phyloP scores from a whole-genome alignment of 2,329 filamentous ascomycete species.

The Aspergillus eucalypticola region DNA sequence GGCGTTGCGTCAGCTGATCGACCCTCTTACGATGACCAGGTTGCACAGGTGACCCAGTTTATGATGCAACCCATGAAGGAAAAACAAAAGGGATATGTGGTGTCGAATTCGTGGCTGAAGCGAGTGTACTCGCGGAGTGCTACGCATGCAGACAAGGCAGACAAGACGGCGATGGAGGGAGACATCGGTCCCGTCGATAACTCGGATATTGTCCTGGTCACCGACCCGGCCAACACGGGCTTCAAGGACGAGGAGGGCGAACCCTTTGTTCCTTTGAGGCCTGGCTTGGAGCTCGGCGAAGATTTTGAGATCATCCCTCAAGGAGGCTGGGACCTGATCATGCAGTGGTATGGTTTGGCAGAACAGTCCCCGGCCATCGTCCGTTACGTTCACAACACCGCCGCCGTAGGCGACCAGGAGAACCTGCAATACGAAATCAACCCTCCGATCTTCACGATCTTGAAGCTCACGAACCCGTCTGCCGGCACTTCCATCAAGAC shows the following conservation, averaged over 20 bases:
- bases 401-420: slow-evolving; percentile 56
- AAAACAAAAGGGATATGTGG: slow-evolving; percentile 72
- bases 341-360: slow-evolving; percentile 78
- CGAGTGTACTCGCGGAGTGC: slow-evolving; percentile 68
- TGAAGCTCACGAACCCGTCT: slow-evolving; percentile 69
- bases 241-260: slow-evolving; percentile 51
- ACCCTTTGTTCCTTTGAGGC: slow-evolving; percentile 70
- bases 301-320: slow-evolving; percentile 76
- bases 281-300: slow-evolving; percentile 63
- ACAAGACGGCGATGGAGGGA: slow-evolving; percentile 62
- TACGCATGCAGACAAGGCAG: slow-evolving; percentile 55
- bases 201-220: slow-evolving; percentile 71
- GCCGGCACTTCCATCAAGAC: slow-evolving; percentile 60
- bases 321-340: slow-evolving; percentile 77
- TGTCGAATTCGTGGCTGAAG: slow-evolving; percentile 78
- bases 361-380: slow-evolving; percentile 70
- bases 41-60: slow-evolving; percentile 68
- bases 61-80: slow-evolving; percentile 60
- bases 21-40: slow-evolving; percentile 67
- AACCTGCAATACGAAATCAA: slow-evolving; percentile 81
- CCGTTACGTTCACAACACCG: slow-evolving; percentile 75
- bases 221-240: slow-evolving; percentile 39
- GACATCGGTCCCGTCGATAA: slow-evolving; percentile 84
- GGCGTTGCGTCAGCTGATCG: slow-evolving; percentile 26
- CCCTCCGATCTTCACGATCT: slow-evolving; percentile 80